Base-by-base conservation (phyloP, 768 basidiomycete genomes). In the Clavaria fumosa region DNA sequence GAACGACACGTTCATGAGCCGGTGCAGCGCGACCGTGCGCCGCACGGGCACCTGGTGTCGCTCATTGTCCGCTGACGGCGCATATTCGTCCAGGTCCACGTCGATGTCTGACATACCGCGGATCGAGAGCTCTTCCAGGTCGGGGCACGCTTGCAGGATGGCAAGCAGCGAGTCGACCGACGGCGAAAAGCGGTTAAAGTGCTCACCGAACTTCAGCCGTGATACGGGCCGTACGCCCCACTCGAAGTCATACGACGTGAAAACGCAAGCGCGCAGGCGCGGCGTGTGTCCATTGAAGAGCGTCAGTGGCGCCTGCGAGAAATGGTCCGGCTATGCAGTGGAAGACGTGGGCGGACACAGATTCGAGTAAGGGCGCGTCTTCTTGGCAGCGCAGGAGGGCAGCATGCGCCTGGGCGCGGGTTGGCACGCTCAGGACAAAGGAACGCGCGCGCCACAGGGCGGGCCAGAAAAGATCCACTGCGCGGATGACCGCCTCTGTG, bases 201-300 rank as follows among this genome's bases (percentile, higher is more conserved):
- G 85, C 17, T 82, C 83, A 32, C 73, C 76, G 2, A 86, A 59
- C 44, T 79, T 79, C 44, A 86, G 62, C 18, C 67, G 64, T 33
- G 69, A 69, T 40, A 78, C 62, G 32, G 80, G 60, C 43, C 61
- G 62, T 35, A 58, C 54, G 43, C 83, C 77, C 82, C 82, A 85
- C 10, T 71, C 72, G 50, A 84, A 84, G 54, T 84, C 79, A 63
- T 84, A 84, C n/a, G 82, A 84, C 23, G 77, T 78, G 51, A 85
- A 67, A 7, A 80, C 80, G 43, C 79, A 81, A 9, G 74, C 75
- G 21, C 58, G 69, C 15, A 88, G 64, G 28, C 70, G 69, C 7
- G 83, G 84, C 3, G 75, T 79, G 41, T 66, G 60, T n/a, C 78
- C 80, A 30, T 75, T 75, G 57, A 88, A 86, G 14, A 85, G 58